phyloP scores from a whole-genome alignment of 768 basidiomycete genomes.

The Boletus reticuloceps region DNA sequence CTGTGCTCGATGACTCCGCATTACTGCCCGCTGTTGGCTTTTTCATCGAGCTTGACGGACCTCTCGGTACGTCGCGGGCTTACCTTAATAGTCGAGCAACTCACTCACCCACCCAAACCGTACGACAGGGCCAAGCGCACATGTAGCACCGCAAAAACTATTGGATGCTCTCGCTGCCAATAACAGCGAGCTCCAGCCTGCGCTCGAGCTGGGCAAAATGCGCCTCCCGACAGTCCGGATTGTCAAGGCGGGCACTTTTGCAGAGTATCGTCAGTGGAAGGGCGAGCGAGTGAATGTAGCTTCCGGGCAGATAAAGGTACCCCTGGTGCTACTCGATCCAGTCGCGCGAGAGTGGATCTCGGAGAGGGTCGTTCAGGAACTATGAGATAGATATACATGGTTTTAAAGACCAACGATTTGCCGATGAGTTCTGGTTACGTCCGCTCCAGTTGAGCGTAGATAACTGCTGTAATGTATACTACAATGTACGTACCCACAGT shows the following conservation, averaged over 20 bases:
- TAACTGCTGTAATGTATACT: too few relatives aligned
- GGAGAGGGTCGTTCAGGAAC: slow-evolving; percentile 15
- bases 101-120: not conserved
- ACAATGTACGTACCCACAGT: too few relatives aligned
- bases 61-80: slow-evolving; percentile 5
- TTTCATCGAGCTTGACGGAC: slow-evolving; percentile 11
- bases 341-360: slow-evolving; percentile 14
- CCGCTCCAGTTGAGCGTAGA: too few relatives aligned
- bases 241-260: slow-evolving; percentile 17
- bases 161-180: slow-evolving; percentile 9
- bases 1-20: slow-evolving; percentile 12
- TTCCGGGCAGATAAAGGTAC: slow-evolving; percentile 16
- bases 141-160: not conserved
- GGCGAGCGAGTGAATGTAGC: not conserved
- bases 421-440: too few relatives aligned
- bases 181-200: not conserved
- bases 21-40: slow-evolving; percentile 10
- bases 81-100: not conserved
- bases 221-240: slow-evolving; percentile 22
- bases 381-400: not conserved
- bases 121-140: slow-evolving; percentile 4
- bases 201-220: not conserved
- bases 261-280: slow-evolving; percentile 16
- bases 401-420: too few relatives aligned
- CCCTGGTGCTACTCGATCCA: slow-evolving; percentile 3